These are phyloP conservation scores for Xylaria multiplex DNA, from an alignment of 2,329 filamentous ascomycete genomes.

Conservation along the genomic window DNA sequence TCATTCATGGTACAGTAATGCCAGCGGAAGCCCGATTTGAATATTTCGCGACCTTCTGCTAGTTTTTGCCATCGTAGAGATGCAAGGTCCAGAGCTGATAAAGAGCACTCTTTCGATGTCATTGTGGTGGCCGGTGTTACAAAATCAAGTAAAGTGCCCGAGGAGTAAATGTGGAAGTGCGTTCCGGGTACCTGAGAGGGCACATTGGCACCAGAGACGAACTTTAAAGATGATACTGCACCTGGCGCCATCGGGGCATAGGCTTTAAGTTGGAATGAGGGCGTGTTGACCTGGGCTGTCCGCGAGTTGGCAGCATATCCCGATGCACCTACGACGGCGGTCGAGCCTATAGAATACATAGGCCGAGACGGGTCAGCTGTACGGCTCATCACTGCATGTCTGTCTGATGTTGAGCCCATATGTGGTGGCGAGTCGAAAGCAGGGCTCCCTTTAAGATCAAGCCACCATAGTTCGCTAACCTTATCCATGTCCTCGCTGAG, in stretches of 20 bases:
- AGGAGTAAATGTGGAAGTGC: conserved; percentile 95
- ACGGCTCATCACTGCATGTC: conserved; percentile 54
- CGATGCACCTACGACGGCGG: conserved; percentile 65
- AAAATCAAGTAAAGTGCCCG: conserved; percentile 91
- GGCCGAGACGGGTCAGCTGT: conserved; percentile 62
- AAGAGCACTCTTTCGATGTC: conserved; percentile 84
- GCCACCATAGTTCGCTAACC: conserved; percentile 95
- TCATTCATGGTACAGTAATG: conserved; percentile 98
- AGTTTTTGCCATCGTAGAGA: conserved; percentile 93
- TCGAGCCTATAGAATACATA: conserved; percentile 60
- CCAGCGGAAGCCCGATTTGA: conserved; percentile 92
- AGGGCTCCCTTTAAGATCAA: conserved; percentile 90
- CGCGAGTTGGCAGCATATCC: conserved; percentile 75
- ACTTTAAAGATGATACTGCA: conserved; percentile 88
- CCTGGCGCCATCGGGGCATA: conserved; percentile 90
- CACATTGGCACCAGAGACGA: conserved; percentile 85
- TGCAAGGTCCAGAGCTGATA: conserved; percentile 88
- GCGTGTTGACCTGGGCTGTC: conserved; percentile 72
- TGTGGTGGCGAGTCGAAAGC: conserved; percentile 79
- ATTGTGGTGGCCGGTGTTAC: conserved; percentile 92
- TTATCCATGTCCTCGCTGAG: conserved; percentile 97
- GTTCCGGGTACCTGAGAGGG: conserved; percentile 90
- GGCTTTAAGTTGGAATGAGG: conserved; percentile 71
- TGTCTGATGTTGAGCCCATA: conserved; percentile 60
- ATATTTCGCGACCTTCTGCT: conserved; percentile 93